These are phyloP conservation scores for Gloeopeniophorella convolvens DNA, from an alignment of 768 basidiomycete species.

Conservation along the genomic window DNA sequence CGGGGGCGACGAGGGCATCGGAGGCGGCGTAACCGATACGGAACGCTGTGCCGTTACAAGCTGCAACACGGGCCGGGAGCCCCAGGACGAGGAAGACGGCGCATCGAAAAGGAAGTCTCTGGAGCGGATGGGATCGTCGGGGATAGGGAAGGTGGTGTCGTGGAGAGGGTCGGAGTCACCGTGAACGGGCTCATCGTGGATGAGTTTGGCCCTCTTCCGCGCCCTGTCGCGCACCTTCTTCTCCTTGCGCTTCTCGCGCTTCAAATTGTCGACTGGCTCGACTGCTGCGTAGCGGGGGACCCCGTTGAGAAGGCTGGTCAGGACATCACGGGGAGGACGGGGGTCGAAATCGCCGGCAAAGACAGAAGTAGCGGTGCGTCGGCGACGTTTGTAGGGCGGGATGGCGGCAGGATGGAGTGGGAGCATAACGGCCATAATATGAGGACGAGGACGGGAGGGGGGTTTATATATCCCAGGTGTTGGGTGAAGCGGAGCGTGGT, in stretches of 20 bases:
- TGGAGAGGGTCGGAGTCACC: constrained; percentile 20
- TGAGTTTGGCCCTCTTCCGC: constrained; percentile 37
- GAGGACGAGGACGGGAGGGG: background rate
- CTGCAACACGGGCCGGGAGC: constrained; percentile 63
- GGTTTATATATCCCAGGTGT: constrained; percentile 6
- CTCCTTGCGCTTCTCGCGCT: constrained; percentile 48
- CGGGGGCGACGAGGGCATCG: constrained; percentile 60
- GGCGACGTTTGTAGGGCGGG: constrained; percentile 30
- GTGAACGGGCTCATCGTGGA: constrained; percentile 23
- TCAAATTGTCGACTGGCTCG: constrained; percentile 53
- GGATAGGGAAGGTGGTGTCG: constrained; percentile 20
- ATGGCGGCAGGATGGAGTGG: constrained; percentile 15
- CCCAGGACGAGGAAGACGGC: constrained; percentile 52
- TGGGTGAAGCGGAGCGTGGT: constrained; percentile 21
- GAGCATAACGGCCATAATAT: constrained; percentile 31
- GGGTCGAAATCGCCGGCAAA: constrained; percentile 72
- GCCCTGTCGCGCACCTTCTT: constrained; percentile 48
- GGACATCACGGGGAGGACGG: constrained; percentile 61
- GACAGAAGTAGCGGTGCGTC: constrained; percentile 68
- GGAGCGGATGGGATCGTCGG: constrained; percentile 17
- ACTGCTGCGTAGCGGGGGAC: constrained; percentile 58
- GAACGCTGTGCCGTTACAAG: constrained; percentile 66
- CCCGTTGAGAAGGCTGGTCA: constrained; percentile 75
- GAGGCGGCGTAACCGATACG: constrained; percentile 62
- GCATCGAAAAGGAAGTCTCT: constrained; percentile 14